Conservation (phyloP, 257 asterid genomes). For the Voacanga thouarsii region DNA sequence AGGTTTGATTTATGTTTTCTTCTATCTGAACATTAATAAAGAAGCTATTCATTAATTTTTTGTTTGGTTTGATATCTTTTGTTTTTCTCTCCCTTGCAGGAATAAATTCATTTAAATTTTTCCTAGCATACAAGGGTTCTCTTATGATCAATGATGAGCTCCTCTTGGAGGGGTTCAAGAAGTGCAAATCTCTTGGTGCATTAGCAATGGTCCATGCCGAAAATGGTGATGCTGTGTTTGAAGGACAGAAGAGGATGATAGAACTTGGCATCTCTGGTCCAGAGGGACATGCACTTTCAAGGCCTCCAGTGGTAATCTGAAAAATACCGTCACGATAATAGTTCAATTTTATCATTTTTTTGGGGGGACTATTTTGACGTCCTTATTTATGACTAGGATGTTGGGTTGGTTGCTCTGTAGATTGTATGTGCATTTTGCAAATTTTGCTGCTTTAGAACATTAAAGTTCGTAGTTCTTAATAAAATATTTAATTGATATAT, state of each 20-base stretch:
- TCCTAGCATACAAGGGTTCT: constrained; percentile 93
- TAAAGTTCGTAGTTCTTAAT: neutral
- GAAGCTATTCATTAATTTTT: neutral
- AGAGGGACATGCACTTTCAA: constrained; percentile 94
- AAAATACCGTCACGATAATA: neutral
- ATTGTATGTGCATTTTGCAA: neutral
- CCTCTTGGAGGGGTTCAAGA: constrained; percentile 86
- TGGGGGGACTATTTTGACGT: neutral
- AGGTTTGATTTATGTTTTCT: neutral
- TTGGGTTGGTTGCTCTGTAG: neutral
- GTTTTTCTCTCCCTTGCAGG: constrained; percentile 40
- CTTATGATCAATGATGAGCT: constrained; percentile 85
- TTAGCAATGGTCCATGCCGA: constrained; percentile 97
- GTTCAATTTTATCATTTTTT: neutral
- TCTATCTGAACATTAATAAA: neutral
- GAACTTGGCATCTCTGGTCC: constrained; percentile 94
- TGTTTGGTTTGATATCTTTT: neutral
- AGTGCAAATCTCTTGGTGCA: constrained; percentile 96
- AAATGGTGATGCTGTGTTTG: constrained; percentile 95
- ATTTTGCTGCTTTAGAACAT: neutral
- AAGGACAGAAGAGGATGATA: constrained; percentile 87
- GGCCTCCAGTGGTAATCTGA: constrained; percentile 80
- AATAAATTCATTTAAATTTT: constrained; percentile 87
- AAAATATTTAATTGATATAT: neutral
- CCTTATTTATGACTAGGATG: neutral